phyloP scores from a whole-genome alignment of 2,329 filamentous ascomycete genomes.

The Phaeosphaeria sp. region DNA sequence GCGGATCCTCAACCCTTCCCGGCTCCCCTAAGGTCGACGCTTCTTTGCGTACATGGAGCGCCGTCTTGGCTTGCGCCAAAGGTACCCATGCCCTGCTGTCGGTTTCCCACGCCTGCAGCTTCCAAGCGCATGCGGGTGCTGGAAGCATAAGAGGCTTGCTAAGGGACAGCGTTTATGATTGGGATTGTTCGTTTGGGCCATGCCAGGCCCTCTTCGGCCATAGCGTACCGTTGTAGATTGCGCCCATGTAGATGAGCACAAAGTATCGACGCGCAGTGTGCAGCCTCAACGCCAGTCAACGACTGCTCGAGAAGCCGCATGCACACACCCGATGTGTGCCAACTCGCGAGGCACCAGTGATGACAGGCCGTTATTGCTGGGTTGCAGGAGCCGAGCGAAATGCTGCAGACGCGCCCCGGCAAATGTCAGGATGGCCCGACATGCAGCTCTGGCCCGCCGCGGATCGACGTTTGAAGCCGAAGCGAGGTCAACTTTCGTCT shows the following conservation, averaged over 20 bases:
- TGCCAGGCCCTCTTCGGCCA: conserved; percentile 18
- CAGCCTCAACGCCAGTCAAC: not conserved
- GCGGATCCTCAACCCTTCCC: conserved; percentile 23
- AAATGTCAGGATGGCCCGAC: conserved; percentile 10
- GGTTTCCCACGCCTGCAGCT: conserved; percentile 36
- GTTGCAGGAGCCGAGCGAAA: conserved; percentile 16
- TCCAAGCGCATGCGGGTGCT: conserved; percentile 34
- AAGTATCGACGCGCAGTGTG: conserved; percentile 13
- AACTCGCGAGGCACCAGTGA: conserved; percentile 15
- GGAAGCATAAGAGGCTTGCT: conserved; percentile 29
- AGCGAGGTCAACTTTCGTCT: conserved; percentile 14
- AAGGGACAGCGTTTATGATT: conserved; percentile 20
- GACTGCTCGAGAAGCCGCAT: conserved; percentile 12
- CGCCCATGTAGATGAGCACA: conserved; percentile 19
- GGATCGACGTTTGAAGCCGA: conserved; percentile 21
- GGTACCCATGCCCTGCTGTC: conserved; percentile 29
- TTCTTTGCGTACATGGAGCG: conserved; percentile 41
- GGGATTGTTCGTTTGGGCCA: conserved; percentile 27
- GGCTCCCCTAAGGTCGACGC: conserved; percentile 32
- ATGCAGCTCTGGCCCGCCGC: conserved; percentile 16
- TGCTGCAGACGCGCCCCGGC: conserved; percentile 16
- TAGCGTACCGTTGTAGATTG: conserved; percentile 23
- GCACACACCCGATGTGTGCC: conserved; percentile 10
- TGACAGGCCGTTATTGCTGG: conserved; percentile 1
- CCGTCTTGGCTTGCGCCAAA: conserved; percentile 37